phyloP scores from a whole-genome alignment of 352 stramenopile genomes.

The Globisporangium splendens region DNA sequence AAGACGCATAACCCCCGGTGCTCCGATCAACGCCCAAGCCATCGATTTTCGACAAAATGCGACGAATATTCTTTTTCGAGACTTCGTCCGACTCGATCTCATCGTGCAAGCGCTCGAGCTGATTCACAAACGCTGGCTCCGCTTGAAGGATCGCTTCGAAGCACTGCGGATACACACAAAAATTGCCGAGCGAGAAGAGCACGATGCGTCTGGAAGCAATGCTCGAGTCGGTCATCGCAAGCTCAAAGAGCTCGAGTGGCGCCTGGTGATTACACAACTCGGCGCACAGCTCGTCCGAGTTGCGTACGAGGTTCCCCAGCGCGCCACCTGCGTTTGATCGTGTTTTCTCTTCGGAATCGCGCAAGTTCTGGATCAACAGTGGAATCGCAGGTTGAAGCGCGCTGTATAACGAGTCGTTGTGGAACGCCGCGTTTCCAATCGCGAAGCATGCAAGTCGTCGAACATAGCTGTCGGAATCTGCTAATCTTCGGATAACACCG shows the following conservation, averaged over 20 bases:
- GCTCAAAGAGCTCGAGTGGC: conserved; percentile 64
- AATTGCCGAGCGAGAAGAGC: conserved; percentile 91
- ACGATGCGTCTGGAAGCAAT: conserved; percentile 73
- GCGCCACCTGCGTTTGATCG: conserved; percentile 90
- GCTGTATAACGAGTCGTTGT: conserved; percentile 77
- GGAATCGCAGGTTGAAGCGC: conserved; percentile 59
- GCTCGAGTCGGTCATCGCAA: conserved; percentile 62
- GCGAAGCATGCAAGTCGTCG: conserved; percentile 92
- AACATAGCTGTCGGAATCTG: conserved; percentile 75
- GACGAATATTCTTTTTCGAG: conserved; percentile 64
- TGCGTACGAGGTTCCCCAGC: conserved; percentile 91
- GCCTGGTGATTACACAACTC: conserved; percentile 64
- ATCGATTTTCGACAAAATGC: conserved; percentile 64
- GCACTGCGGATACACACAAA: conserved; percentile 77
- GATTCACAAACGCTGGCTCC: conserved; percentile 34
- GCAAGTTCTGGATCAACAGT: conserved; percentile 65
- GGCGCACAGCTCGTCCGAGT: conserved; percentile 71
- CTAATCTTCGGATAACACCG: conserved; percentile 53
- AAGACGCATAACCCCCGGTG: background rate
- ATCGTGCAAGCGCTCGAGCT: conserved; percentile 59
- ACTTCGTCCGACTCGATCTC: conserved; percentile 59
- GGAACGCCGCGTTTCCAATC: conserved; percentile 93
- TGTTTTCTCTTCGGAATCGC: conserved; percentile 85
- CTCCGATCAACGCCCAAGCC: conserved; percentile 6
- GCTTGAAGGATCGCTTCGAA: conserved; percentile 42